phyloP scores from a whole-genome alignment of 225 moss, liverwort and hornwort genomes.

The Marchantia paleacea region DNA sequence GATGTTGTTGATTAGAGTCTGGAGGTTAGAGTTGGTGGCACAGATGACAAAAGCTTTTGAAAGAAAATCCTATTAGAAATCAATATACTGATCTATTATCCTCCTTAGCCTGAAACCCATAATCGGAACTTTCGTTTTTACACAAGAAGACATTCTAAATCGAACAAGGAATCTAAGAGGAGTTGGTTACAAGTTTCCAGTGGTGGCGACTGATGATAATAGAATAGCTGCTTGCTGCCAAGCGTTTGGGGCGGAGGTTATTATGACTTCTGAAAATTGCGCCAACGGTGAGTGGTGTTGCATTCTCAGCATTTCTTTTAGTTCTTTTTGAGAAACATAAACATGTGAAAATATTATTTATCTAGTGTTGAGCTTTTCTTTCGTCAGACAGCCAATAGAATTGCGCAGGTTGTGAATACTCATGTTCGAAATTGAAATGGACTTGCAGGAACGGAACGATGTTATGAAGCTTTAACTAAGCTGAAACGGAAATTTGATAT shows the following conservation, averaged over 20 bases:
- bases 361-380: neutral
- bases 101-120: no score
- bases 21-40: no score
- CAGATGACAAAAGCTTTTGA: no score
- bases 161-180: no score
- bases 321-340: neutral
- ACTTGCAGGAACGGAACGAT: constrained; percentile 83
- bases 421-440: neutral
- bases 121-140: no score
- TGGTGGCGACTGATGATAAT: constrained; percentile 96
- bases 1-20: no score
- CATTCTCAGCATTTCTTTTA: neutral
- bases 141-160: no score
- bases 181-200: constrained; percentile 35
- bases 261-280: constrained; percentile 85
- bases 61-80: no score
- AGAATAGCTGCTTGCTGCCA: constrained; percentile 86
- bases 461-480: constrained; percentile 64
- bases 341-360: neutral
- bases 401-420: neutral
- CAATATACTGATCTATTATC: no score
- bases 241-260: constrained; percentile 75
- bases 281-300: constrained; percentile 54
- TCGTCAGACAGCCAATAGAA: neutral
- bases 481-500: constrained; percentile 62